Base-by-base conservation (phyloP, 1,284 basidiomycete genomes). In the Boletus sp. region DNA sequence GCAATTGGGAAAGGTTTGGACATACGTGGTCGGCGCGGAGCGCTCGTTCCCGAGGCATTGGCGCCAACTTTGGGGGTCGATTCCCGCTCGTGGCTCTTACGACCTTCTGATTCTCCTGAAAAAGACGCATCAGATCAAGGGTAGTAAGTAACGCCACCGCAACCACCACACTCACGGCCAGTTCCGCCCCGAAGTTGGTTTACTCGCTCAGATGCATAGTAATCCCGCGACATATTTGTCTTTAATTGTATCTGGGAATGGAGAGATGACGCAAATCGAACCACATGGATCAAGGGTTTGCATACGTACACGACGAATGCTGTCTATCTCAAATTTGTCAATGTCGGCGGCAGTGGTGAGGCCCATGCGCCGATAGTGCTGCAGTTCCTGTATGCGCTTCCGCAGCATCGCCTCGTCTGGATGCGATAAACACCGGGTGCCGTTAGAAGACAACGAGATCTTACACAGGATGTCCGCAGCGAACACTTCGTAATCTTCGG, bases 401-500 rank as follows among this genome's bases (percentile, higher is more conserved):
- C 92, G 81, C 10, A 97, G 73, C 42, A 87, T 75, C 19, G 88
- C 81, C 69, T 96, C 93, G 57, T 93, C 92, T 95, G 49, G 12
- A 14, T 13, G 27, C 20, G 12, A 27, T 51, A 5, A 51, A 23
- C 7, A 9, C 43, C 41, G 12, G 23, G 30, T 36, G 34, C 17
- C 30, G 17, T 38, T 14, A 12, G 8, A 23, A 30, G 36, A 52
- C 6, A n/a, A 5, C 9, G 5, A 38, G 39, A 17, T 52, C 83
- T 48, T 73, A 94, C 91, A 94, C 25, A 97, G 78, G 48, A 98
- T 80, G 44, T 96, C 94, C 19, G 93, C 82, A 25, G 88, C 77
- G 61, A 99, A 90, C 3, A 76, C 76, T 64, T 99, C 95, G 59
- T 91, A 96, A 65, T 99, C 94, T 50, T 88, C 81, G 1, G 91